A percentile compares a stretch with the other conserved stretches of the same genome.
Conservation (phyloP, 1,284 basidiomycete genomes). For the Meripilus lineatus region DNA sequence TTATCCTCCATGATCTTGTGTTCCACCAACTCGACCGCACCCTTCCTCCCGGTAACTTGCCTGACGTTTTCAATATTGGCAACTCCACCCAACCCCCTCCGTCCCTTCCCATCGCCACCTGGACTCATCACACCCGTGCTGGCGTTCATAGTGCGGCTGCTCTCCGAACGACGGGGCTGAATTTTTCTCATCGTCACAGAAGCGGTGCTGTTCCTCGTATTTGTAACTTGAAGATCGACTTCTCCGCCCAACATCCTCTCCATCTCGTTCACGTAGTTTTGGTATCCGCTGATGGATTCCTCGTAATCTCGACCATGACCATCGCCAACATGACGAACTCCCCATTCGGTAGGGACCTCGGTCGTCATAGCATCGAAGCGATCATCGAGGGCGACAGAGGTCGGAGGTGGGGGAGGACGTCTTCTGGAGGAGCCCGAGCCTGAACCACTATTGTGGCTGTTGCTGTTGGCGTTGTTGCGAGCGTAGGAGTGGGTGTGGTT, state of each 20-base stretch:
- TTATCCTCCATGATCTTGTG: slow-evolving; percentile 30
- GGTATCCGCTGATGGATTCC: slow-evolving; percentile 32
- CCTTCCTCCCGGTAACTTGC: slow-evolving; percentile 21
- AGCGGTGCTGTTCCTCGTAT: background rate
- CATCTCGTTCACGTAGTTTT: slow-evolving; percentile 42
- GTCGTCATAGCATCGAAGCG: slow-evolving; percentile 38
- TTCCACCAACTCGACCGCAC: slow-evolving; percentile 28
- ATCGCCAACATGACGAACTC: slow-evolving; percentile 16
- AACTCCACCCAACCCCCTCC: slow-evolving; percentile 8
- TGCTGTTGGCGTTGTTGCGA: no score
- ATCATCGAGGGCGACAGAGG: slow-evolving; percentile 33
- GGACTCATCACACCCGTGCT: slow-evolving; percentile 5
- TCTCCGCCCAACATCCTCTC: slow-evolving; percentile 38
- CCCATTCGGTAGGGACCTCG: slow-evolving; percentile 29
- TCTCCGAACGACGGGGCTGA: background rate
- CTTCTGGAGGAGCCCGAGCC: no score
- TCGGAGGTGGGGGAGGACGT: slow-evolving; percentile 28
- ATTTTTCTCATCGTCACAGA: background rate
- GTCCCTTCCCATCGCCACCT: slow-evolving; percentile 3
- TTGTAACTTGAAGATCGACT: slow-evolving; percentile 17
- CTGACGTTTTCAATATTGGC: slow-evolving; percentile 19
- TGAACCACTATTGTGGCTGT: no score
- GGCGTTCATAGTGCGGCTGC: background rate
- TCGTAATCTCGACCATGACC: slow-evolving; percentile 24
- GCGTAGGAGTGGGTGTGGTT: no score